Conservation (phyloP, 345 rosid species). For the Eucalyptus marginata region DNA sequence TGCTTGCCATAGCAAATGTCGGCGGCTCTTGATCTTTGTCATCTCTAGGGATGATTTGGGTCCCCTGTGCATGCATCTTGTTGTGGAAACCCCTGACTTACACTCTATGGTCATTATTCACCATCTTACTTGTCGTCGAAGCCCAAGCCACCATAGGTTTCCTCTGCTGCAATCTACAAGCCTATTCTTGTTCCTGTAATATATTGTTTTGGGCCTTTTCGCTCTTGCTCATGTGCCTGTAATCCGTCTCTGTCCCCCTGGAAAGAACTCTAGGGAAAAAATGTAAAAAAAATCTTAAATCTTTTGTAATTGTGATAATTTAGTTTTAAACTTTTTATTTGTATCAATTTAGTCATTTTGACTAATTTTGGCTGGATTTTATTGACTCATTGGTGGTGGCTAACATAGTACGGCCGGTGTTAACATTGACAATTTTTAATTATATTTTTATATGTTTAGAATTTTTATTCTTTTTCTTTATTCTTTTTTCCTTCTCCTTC, state of each 20-base stretch:
- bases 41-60: neutral
- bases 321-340: accelerated
- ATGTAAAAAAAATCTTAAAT: too few species aligned
- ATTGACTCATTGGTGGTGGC: accelerated
- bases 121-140: neutral
- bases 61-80: neutral
- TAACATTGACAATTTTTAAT: accelerated
- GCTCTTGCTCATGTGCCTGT: neutral
- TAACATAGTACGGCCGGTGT: accelerated
- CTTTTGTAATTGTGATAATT: too few species aligned
- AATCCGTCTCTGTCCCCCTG: neutral
- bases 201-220: neutral
- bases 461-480: too few species aligned
- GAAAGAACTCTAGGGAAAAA: neutral
- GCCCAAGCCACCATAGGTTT: neutral
- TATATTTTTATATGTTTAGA: too few species aligned
- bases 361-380: too few species aligned
- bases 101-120: neutral
- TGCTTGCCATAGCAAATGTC: too few species aligned
- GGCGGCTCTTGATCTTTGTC: neutral
- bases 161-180: neutral
- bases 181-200: neutral
- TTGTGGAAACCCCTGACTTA: neutral
- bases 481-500: too few species aligned
- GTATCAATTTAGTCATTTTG: accelerated